Conservation (phyloP, 768 basidiomycete species). For the Xanthoconium purpureum region DNA sequence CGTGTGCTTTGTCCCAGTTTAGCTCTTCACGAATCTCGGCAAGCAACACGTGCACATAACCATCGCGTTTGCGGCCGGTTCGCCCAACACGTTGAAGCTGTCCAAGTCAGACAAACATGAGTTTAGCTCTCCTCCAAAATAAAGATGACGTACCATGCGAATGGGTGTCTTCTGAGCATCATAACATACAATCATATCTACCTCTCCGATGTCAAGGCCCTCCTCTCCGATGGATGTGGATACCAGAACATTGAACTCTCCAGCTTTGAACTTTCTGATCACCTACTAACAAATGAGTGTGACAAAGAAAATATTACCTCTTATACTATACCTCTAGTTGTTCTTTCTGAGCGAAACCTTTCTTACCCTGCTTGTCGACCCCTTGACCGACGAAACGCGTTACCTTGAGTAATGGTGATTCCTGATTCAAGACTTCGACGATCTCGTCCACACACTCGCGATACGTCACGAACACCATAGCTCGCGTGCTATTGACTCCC, state of each 20-base stretch:
- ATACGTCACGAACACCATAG: slow-evolving; percentile 95
- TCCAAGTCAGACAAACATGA: slow-evolving; percentile 2
- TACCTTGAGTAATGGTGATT: slow-evolving; percentile 76
- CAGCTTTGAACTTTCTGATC: slow-evolving; percentile 82
- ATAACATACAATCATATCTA: slow-evolving; percentile 94
- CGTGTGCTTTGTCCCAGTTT: slow-evolving; percentile 87
- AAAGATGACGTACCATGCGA: slow-evolving; percentile 69
- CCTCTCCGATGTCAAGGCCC: slow-evolving; percentile 96
- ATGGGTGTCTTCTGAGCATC: slow-evolving; percentile 96
- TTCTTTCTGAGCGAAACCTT: slow-evolving; percentile 87
- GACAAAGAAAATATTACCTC: slow-evolving; percentile 4
- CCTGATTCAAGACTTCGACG: slow-evolving; percentile 70
- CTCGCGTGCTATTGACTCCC: slow-evolving; percentile 50
- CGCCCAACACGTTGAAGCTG: slow-evolving; percentile 95
- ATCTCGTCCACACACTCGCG: slow-evolving; percentile 91
- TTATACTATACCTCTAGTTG: slow-evolving; percentile 71
- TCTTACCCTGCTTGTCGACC: slow-evolving; percentile 77
- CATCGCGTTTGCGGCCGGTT: slow-evolving; percentile 89
- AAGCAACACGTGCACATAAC: slow-evolving; percentile 87
- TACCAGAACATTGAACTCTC: slow-evolving; percentile 88
- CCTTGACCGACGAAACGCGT: slow-evolving; percentile 91
- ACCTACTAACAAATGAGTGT: slow-evolving; percentile 45
- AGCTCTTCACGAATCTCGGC: slow-evolving; percentile 87
- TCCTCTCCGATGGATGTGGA: slow-evolving; percentile 98
- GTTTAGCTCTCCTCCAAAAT: not conserved